Evolutionary conservation across 768 basidiomycete genomes (phyloP).

Genomic region (Tylopilus sp.): DNA sequence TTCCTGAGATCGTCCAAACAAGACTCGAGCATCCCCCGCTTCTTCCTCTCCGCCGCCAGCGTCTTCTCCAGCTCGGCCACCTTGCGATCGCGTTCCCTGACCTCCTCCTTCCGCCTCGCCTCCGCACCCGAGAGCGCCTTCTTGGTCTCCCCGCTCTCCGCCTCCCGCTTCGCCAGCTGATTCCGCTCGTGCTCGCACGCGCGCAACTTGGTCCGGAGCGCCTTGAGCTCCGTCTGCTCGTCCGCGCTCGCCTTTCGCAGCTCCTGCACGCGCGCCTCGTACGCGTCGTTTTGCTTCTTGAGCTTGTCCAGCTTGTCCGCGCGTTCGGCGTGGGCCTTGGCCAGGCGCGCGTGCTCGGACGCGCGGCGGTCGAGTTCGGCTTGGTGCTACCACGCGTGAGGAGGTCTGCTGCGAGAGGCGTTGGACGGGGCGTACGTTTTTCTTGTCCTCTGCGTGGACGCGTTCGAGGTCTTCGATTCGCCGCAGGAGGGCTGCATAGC

Average conservation of each 20-base stretch:
- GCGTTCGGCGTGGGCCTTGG: conserved; percentile 48
- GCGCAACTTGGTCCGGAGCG: conserved; percentile 55
- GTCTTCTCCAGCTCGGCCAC: conserved; percentile 57
- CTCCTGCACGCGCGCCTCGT: conserved; percentile 61
- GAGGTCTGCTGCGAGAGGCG: background rate
- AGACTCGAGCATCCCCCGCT: conserved; percentile 45
- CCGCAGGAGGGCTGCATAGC: conserved; percentile 53
- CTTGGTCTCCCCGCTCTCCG: conserved; percentile 48
- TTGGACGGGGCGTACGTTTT: conserved; percentile 41
- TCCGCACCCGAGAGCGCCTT: conserved; percentile 49
- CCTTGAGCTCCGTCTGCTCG: conserved; percentile 64
- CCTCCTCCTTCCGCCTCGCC: conserved; percentile 50
- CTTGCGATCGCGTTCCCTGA: conserved; percentile 49
- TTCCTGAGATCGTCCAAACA: conserved; percentile 41
- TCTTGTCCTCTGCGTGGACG: conserved; percentile 65
- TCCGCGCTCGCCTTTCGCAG: conserved; percentile 45
- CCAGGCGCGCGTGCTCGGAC: conserved; percentile 49
- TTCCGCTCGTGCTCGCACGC: conserved; percentile 54
- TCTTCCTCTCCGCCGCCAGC: conserved; percentile 47
- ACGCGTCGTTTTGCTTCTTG: conserved; percentile 55
- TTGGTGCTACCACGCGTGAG: conserved; percentile 45
- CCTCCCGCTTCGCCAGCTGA: conserved; percentile 49
- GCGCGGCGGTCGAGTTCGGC: conserved; percentile 57
- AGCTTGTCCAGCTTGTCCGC: conserved; percentile 55
- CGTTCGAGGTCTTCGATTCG: conserved; percentile 64